phyloP scores from a whole-genome alignment of 176 grass and related monocot genomes.

The Eleusine indica region DNA sequence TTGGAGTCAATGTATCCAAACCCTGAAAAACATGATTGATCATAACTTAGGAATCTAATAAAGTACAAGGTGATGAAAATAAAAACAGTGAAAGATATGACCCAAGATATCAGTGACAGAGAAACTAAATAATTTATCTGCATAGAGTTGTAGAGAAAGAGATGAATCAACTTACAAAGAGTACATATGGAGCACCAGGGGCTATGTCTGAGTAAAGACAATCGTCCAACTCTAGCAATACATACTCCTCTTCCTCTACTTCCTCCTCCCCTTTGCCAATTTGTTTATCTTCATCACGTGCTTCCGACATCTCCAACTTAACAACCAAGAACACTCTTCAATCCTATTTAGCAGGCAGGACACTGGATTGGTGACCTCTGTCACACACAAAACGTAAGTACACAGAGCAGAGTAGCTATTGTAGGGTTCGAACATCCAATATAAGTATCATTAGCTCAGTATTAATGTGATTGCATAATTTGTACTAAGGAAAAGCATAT shows the following conservation, averaged over 20 bases:
- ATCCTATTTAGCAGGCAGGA: neutral
- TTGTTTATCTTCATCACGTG: constrained; percentile 37
- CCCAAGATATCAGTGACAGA: constrained; percentile 3
- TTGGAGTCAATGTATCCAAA: constrained; percentile 72
- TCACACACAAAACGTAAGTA: neutral
- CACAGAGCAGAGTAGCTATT: neutral
- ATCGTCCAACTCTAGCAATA: constrained; percentile 76
- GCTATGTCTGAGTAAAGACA: constrained; percentile 69
- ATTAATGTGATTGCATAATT: no score
- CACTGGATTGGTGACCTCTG: neutral
- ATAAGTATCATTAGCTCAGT: neutral
- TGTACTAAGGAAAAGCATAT: no score
- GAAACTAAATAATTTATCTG: neutral
- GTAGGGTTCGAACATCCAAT: neutral
- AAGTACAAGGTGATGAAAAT: neutral
- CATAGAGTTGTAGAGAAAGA: neutral
- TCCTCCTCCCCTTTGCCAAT: constrained; percentile 37
- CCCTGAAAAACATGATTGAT: constrained; percentile 57
- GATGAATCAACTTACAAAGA: constrained; percentile 63
- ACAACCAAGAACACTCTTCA: neutral
- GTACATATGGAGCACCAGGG: constrained; percentile 64
- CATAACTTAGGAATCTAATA: constrained; percentile 5
- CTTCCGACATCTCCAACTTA: constrained; percentile 44
- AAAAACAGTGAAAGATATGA: neutral
- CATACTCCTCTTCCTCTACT: constrained; percentile 58